Conservation (phyloP, 257 asterid genomes). For the Ballota nigra region DNA sequence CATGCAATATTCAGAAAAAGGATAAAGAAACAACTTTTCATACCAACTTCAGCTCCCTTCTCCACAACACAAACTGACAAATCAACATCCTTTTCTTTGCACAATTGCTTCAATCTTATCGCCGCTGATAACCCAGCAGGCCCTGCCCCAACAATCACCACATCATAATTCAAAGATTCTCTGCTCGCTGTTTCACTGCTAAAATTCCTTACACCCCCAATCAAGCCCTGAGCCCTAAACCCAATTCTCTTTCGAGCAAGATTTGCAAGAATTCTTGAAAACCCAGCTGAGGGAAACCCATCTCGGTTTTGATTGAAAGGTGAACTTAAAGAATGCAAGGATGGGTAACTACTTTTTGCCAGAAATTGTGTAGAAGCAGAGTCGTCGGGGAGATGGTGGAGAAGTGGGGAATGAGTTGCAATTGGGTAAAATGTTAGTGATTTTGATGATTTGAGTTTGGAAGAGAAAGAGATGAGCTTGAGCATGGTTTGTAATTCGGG, state of each 20-base stretch:
- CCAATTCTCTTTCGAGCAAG: slow-evolving; percentile 20
- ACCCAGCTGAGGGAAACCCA: slow-evolving; percentile 27
- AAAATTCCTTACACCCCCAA: slow-evolving; percentile 41
- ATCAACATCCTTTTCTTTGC: slow-evolving; percentile 70
- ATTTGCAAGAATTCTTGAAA: slow-evolving; percentile 16
- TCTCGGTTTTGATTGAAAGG: slow-evolving; percentile 26
- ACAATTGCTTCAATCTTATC: slow-evolving; percentile 78
- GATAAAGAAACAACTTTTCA: background rate
- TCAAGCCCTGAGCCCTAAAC: slow-evolving; percentile 22
- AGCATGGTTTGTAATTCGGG: slow-evolving; percentile 31
- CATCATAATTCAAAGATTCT: slow-evolving; percentile 80
- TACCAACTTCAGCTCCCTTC: slow-evolving; percentile 98
- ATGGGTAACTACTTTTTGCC: slow-evolving; percentile 10
- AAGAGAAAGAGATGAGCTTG: slow-evolving; percentile 30
- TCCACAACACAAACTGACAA: slow-evolving; percentile 91
- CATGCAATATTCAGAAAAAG: background rate
- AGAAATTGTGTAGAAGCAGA: slow-evolving; percentile 8
- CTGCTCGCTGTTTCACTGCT: slow-evolving; percentile 51
- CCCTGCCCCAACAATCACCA: slow-evolving; percentile 95
- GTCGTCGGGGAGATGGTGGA: slow-evolving; percentile 6
- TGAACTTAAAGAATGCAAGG: slow-evolving; percentile 24
- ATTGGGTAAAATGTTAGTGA: slow-evolving; percentile 3
- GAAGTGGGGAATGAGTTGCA: slow-evolving; percentile 14
- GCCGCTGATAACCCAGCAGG: slow-evolving; percentile 99
- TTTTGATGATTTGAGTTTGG: slow-evolving; percentile 40